Evolutionary conservation across 495 filamentous ascomycete species (phyloP), one percentile per base, ranked within the genome.

Genomic region (Astrothelium macrocarpum): DNA sequence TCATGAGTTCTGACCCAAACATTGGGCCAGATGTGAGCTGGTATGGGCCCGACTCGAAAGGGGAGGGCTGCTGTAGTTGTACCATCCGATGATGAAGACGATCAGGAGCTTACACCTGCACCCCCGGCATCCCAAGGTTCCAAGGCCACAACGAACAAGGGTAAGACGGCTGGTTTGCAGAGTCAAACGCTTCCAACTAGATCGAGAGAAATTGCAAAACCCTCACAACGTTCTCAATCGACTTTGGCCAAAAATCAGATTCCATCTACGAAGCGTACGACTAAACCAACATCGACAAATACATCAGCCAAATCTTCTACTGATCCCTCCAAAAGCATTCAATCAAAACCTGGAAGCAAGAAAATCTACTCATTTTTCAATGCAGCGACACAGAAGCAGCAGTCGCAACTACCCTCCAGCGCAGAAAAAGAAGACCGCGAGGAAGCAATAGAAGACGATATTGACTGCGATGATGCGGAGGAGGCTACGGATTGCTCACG

Each of bases 401-500:
- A 56, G 53, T 53, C 62, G n/a, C 64, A 66, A 32, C 66, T 67
- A 31, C 64, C 65, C 9, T 64, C 68, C 1, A 76, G 73, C 45
- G 66, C 70, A 5, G 68, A 69, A 59, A 75, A 72, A 59, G 53
- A 67, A 9, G 67, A 72, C 14, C 65, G 71, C 20, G 72, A 74
- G n/a, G 79, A 81, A 67, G 56, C 67, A 16, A 80, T 81, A 36
- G 62, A 77, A 20, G 78, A 80, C 36, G 76, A 76, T 18, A 77
- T 72, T 12, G 43, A 63, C 16, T 70, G 74, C 34, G 73, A 75
- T 14, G 59, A 63, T 2, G 32, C 63, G 12, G 65, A 71, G 32
- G 64, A 61, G 18, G 68, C 67, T 1, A 45, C 45, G 46, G 67
- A 63, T 25, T 56, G 5, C 25, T 29, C 12, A 10, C 11, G 5